Evolutionary conservation across 495 filamentous ascomycete genomes (phyloP), one percentile per base, ranked within the genome.

Genomic region (Penicillium subrubescens): DNA sequence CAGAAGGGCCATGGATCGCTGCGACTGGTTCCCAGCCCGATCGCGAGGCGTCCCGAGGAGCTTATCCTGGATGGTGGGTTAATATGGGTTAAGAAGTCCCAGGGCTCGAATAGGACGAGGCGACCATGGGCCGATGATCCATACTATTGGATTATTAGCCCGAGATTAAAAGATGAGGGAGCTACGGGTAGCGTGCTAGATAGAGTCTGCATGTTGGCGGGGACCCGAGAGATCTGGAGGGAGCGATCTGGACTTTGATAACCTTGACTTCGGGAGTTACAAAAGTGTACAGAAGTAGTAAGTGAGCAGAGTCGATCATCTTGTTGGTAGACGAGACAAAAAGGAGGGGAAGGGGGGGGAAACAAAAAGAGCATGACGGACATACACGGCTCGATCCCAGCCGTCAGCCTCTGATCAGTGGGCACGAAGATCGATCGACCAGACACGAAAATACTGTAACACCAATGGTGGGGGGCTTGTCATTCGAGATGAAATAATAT

Each of bases 401-500:
- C 31, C 51, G 21, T 17, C 37, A 63, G 59, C 68, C 62, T 71
- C 60, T 71, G 62, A 72, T 72, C 67, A 65, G 66, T 41, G 67
- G 46, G 34, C 65, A 66, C 61, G 63, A 60, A 68, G 73, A 70
- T 68, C 67, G 70, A 73, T 71, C 68, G 64, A 67, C 60, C 61
- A 52, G 59, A 58, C 66, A 57, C 41, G 48, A 59, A 52, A 63
- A 44, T 53, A 7, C 2, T 8, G 31, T 33, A 50, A 25, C 25
- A 48, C 19, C 25, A 51, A 19, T 21, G 48, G 48, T 53, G 57
- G 44, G 61, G 60, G 64, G 58, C 37, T 64, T 59, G 69, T 25
- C 46, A 25, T 14, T 14, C 4, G n/a, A 52, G 48, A 23, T 64
- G 57, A 64, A 34, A 69, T 63, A 44, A 11, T 21, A 21, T 10